Evolutionary conservation across 768 basidiomycete genomes (phyloP).

Genomic region (Polyporus arcularius): DNA sequence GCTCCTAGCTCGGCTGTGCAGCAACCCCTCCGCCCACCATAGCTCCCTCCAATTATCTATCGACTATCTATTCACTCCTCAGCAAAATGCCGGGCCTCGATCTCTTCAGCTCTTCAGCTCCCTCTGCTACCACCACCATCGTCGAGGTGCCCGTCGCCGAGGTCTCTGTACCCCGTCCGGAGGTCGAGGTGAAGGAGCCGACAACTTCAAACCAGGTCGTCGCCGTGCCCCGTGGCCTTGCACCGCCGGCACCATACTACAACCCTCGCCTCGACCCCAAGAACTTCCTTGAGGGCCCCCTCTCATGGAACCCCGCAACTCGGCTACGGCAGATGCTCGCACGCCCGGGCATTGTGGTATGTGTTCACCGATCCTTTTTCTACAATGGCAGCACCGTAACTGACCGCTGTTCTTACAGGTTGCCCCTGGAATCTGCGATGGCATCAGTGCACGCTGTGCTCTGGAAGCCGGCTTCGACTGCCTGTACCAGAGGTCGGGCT

Average conservation of each 20-base stretch:
- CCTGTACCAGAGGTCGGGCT: conserved; percentile 66
- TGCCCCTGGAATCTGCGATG: conserved; percentile 80
- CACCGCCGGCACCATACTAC: conserved; percentile 45
- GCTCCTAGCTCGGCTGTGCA: background rate
- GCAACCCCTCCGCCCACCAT: background rate
- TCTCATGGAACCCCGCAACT: conserved; percentile 69
- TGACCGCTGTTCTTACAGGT: conserved; percentile 39
- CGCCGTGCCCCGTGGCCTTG: conserved; percentile 10
- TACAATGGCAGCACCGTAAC: background rate
- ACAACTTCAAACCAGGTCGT: background rate
- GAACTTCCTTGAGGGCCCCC: conserved; percentile 67
- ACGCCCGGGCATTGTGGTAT: conserved; percentile 74
- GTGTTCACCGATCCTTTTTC: conserved; percentile 24
- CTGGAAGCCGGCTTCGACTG: conserved; percentile 79
- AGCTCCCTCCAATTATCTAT: background rate
- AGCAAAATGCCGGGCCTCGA: conserved; percentile 31
- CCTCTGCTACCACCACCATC: conserved; percentile 18
- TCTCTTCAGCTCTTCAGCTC: conserved; percentile 24
- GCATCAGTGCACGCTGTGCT: conserved; percentile 78
- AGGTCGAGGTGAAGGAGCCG: background rate
- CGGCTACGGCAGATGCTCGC: conserved; percentile 57
- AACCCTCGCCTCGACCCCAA: conserved; percentile 70
- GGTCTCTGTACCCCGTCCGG: background rate
- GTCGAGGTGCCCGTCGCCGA: conserved; percentile 15
- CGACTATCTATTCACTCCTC: conserved; percentile 11